Evolutionary conservation across 768 basidiomycete species (phyloP), one percentile per base, ranked within the genome.

Genomic region (Russula earlei): DNA sequence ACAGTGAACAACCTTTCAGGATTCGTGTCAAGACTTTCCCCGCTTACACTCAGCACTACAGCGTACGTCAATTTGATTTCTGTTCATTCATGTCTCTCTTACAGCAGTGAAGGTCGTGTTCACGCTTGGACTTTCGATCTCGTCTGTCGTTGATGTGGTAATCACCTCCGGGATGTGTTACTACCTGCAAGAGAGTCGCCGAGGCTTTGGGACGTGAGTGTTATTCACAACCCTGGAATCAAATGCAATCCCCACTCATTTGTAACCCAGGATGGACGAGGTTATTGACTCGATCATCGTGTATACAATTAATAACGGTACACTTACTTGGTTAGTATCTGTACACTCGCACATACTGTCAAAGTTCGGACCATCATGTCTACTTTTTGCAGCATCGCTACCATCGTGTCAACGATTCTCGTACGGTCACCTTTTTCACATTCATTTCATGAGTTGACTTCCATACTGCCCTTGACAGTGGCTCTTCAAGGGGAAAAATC

Each of bases 291-390:
- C 52, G 0, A 56, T 63, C 34, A 56, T 63, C 33, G 17, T 62
- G 25, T 62, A 63, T 38, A 63, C 62, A 8, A 31, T 63, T 49
- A 63, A 62, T 24, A 63, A 63, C 27, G 62, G 62, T n/a, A 54
- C 61, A 1, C 44, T 63, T 29, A 63, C 62, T 25, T 57, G 60
- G 62, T 62, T 9, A 50, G 54, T 45, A 9, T 36, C 42, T 27
- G 10, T 24, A 34, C 40, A 15, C 15, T 27, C 14, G 0, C 17
- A 17, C 34, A 27, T 52, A n/a, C 11, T 46, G 12, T 29, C 27
- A 20, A 29, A 29, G 19, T 37, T 19, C 38, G 29, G 22, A 5
- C 27, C 50, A n/a, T 45, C 43, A 52, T 17, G 3, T 31, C 11
- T 37, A 2, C 14, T 10, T 8, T 29, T 36, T 6, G 2, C 40